Percentiles rank a stretch among this genome's conserved stretches.
Conservation (phyloP, 1,284 basidiomycete species). For the Ceratobasidium sp. region DNA sequence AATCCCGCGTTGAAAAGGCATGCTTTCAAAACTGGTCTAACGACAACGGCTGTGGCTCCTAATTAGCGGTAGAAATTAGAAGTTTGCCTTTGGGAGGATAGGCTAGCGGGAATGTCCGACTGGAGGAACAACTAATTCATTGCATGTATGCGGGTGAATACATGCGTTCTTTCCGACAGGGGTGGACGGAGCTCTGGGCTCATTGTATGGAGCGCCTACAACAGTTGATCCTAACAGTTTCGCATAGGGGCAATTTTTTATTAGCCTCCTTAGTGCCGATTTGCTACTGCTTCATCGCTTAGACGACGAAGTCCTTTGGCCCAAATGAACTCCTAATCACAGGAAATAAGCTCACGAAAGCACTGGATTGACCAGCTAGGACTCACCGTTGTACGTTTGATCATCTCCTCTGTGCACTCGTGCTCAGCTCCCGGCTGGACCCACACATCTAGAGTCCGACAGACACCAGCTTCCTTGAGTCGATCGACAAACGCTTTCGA, state of each 20-base stretch:
- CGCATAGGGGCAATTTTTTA: no score
- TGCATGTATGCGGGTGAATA: no score
- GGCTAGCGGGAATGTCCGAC: no score
- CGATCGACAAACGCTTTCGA: constrained; percentile 49
- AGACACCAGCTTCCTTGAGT: constrained; percentile 46
- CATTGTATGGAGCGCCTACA: no score
- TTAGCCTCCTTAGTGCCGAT: no score
- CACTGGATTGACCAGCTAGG: not conserved
- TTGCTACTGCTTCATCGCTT: not conserved
- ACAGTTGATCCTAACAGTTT: no score
- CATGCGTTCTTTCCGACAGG: no score
- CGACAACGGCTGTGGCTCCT: not conserved
- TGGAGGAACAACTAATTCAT: no score
- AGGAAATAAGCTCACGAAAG: not conserved
- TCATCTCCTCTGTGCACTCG: constrained; percentile 55
- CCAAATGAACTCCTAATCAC: constrained; percentile 32
- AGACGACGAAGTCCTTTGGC: not conserved
- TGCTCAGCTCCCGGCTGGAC: constrained; percentile 56
- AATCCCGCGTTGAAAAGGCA: not conserved
- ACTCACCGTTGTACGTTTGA: constrained; percentile 45
- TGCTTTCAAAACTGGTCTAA: constrained; percentile 7
- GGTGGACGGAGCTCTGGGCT: no score
- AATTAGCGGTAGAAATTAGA: no score
- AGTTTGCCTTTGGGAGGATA: no score
- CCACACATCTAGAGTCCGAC: constrained; percentile 51